Evolutionary conservation across 2,329 filamentous ascomycete species (phyloP).

Genomic region (Dothideomycetes sp.): DNA sequence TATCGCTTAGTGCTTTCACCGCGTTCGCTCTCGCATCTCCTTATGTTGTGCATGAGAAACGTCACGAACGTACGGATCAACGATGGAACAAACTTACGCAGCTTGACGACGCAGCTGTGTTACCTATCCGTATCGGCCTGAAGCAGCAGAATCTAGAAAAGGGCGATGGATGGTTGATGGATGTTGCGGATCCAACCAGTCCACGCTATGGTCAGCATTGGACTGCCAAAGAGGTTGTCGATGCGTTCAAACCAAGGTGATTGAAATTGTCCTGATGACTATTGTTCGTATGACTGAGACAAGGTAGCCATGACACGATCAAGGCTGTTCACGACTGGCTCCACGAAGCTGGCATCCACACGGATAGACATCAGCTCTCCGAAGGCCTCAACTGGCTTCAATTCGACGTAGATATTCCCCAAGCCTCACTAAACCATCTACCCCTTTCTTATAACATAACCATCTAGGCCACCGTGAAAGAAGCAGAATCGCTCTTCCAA

Average conservation of each 20-base stretch:
- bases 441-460: background rate
- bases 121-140: slow-evolving; percentile 38
- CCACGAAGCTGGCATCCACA: slow-evolving; percentile 10
- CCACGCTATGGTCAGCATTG: slow-evolving; percentile 23
- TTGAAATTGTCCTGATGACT: no score
- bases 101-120: slow-evolving; percentile 23
- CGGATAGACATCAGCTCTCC: slow-evolving; percentile 16
- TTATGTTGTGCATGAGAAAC: slow-evolving; percentile 35
- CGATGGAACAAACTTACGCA: slow-evolving; percentile 29
- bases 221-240: slow-evolving; percentile 16
- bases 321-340: slow-evolving; percentile 17
- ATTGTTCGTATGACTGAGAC: no score
- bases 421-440: background rate
- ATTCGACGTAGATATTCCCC: slow-evolving; percentile 13
- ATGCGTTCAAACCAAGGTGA: slow-evolving; percentile 16
- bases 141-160: slow-evolving; percentile 33
- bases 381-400: slow-evolving; percentile 23
- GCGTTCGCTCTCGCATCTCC: background rate
- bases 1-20: background rate
- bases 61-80: slow-evolving; percentile 15
- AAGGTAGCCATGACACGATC: slow-evolving; percentile 13
- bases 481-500: slow-evolving; percentile 17
- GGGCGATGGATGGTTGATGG: slow-evolving; percentile 23
- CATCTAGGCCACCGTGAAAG: slow-evolving; percentile 12
- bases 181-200: slow-evolving; percentile 19